phyloP scores from a whole-genome alignment of 192 early-diverging fungal genomes.

The Linnemannia zychae region DNA sequence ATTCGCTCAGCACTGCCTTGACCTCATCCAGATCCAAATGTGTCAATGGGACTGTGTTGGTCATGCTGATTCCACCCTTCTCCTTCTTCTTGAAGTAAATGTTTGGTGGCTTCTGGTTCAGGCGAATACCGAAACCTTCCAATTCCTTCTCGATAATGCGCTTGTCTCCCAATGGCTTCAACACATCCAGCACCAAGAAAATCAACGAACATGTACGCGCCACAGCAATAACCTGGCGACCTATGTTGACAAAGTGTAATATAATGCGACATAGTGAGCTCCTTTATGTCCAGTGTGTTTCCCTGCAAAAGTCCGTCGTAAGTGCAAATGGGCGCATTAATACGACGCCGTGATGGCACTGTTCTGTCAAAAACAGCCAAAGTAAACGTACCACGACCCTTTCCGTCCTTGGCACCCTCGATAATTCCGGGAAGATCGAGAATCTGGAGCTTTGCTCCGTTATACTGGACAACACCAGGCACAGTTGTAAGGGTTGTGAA shows the following conservation, averaged over 20 bases:
- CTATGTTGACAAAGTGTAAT: background rate
- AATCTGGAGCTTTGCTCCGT: constrained; percentile 99
- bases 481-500: constrained; percentile 99
- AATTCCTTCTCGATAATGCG: constrained; percentile 95
- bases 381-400: constrained; percentile 89
- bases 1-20: constrained; percentile 95
- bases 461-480: constrained; percentile 95
- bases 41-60: constrained; percentile 91
- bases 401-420: constrained; percentile 99
- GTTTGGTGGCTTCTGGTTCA: constrained; percentile 97
- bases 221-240: constrained; percentile 93
- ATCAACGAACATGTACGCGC: constrained; percentile 98
- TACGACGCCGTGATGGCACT: background rate
- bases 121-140: constrained; percentile 96
- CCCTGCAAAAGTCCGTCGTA: background rate
- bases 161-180: constrained; percentile 97
- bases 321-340: background rate
- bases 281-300: background rate
- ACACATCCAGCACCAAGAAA: constrained; percentile 96
- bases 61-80: constrained; percentile 97
- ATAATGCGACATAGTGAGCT: background rate
- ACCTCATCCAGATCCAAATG: constrained; percentile 91
- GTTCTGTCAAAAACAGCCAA: background rate
- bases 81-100: constrained; percentile 98
- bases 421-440: constrained; percentile 99